Conservation (phyloP, 2,329 filamentous ascomycete genomes). For the Fusarium illudens region DNA sequence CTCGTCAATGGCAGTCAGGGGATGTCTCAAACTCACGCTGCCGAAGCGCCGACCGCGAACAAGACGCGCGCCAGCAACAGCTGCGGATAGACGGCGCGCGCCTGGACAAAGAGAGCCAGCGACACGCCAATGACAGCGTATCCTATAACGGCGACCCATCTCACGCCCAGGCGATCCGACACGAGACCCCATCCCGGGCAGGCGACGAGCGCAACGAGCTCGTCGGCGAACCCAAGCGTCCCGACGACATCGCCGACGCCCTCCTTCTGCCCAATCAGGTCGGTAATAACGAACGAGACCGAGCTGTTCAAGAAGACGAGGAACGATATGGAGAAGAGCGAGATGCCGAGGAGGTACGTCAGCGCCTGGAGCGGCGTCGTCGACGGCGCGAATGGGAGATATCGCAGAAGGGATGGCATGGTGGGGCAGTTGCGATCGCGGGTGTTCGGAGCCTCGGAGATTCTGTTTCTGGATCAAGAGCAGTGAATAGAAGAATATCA, state of each 20-base stretch:
- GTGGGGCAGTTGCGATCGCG: slow-evolving; percentile 18
- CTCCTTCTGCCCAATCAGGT: slow-evolving; percentile 77
- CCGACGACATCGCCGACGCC: slow-evolving; percentile 83
- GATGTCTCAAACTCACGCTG: slow-evolving; percentile 64
- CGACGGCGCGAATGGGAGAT: slow-evolving; percentile 66
- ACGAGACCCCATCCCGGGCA: slow-evolving; percentile 82
- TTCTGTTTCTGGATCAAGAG: background rate
- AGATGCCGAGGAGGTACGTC: slow-evolving; percentile 83
- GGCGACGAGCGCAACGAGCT: slow-evolving; percentile 81
- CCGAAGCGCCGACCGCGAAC: slow-evolving; percentile 92
- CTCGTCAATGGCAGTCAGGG: background rate
- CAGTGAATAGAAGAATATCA: background rate
- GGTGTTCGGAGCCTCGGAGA: background rate
- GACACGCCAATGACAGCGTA: slow-evolving; percentile 83
- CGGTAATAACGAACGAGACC: slow-evolving; percentile 85
- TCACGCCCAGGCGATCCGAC: slow-evolving; percentile 79
- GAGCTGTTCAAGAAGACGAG: slow-evolving; percentile 89
- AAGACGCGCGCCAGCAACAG: slow-evolving; percentile 83
- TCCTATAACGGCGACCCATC: slow-evolving; percentile 76
- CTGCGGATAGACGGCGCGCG: slow-evolving; percentile 86
- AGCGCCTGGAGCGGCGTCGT: slow-evolving; percentile 70
- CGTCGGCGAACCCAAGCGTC: slow-evolving; percentile 85
- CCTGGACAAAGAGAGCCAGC: slow-evolving; percentile 84
- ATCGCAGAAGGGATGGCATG: slow-evolving; percentile 53
- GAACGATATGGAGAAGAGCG: slow-evolving; percentile 87